Conservation (phyloP, 768 basidiomycete species). For the Agaricus blazei region DNA sequence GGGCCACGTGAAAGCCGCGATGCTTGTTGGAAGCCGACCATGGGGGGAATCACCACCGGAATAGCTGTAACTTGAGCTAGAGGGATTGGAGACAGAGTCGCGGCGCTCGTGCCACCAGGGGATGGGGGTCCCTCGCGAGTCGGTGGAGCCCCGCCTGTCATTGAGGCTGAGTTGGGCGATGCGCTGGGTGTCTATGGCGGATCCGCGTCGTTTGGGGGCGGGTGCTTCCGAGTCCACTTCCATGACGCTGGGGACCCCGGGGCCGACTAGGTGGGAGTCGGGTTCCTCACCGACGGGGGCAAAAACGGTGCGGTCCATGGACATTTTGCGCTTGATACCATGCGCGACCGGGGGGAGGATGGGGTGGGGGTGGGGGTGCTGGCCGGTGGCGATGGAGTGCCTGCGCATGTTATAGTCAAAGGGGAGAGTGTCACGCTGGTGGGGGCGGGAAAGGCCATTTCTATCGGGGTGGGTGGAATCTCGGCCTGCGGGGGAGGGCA, state of each 20-base stretch:
- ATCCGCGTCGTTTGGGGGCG: conserved; percentile 78
- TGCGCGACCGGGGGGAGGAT: conserved; percentile 35
- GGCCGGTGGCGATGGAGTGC: conserved; percentile 65
- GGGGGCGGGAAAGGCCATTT: conserved; percentile 13
- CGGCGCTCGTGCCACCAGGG: conserved; percentile 63
- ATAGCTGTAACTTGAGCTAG: conserved; percentile 46
- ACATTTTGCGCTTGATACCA: conserved; percentile 83
- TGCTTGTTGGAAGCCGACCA: conserved; percentile 54
- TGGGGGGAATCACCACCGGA: conserved; percentile 52
- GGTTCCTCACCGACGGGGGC: conserved; percentile 55
- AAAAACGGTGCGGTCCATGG: conserved; percentile 53
- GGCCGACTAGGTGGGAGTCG: conserved; percentile 63
- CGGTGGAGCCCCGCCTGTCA: conserved; percentile 75
- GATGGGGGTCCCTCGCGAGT: conserved; percentile 42
- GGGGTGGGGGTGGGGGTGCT: conserved; percentile 37
- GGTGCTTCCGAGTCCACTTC: conserved; percentile 57
- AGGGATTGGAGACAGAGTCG: conserved; percentile 65
- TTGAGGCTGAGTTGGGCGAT: conserved; percentile 72
- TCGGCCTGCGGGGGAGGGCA: conserved; percentile 8
- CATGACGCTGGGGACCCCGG: conserved; percentile 60
- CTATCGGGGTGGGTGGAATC: conserved; percentile 10
- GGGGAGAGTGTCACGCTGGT: conserved; percentile 38
- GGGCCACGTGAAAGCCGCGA: conserved; percentile 74
- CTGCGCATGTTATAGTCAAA: conserved; percentile 70
- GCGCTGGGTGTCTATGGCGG: conserved; percentile 72